Conservation (phyloP, 2,329 filamentous ascomycete species). For the Huntiella omanensis region DNA sequence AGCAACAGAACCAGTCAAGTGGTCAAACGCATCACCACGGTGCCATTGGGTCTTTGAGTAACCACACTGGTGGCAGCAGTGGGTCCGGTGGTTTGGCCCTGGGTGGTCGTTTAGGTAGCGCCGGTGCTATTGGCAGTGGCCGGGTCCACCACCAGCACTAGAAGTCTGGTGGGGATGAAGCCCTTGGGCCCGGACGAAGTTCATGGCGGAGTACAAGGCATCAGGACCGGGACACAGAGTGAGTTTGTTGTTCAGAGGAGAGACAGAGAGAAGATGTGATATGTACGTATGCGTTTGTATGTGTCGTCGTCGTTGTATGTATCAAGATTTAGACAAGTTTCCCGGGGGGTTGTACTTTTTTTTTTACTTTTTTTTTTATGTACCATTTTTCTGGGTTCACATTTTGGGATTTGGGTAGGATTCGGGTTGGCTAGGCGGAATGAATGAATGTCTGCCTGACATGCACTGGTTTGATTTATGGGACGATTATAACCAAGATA, state of each 20-base stretch:
- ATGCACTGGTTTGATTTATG: not conserved
- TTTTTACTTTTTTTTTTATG: not conserved
- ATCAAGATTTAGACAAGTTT: not conserved
- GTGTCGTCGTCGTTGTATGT: not conserved
- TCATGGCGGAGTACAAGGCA: too few species aligned
- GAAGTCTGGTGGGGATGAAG: not conserved
- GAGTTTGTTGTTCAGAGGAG: too few species aligned
- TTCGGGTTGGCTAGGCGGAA: not conserved
- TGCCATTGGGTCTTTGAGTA: constrained; percentile 13
- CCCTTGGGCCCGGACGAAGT: too few species aligned
- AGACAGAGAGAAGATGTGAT: too few species aligned
- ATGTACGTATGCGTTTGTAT: too few species aligned
- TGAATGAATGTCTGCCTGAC: not conserved
- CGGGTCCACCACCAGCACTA: constrained; percentile 6
- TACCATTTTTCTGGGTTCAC: not conserved
- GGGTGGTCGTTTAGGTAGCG: too few species aligned
- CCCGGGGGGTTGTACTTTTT: not conserved
- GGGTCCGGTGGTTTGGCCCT: too few species aligned
- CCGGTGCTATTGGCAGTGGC: constrained; percentile 3
- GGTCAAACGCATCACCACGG: constrained; percentile 17
- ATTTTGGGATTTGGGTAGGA: not conserved
- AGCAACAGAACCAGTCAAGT: constrained; percentile 31
- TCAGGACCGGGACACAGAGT: too few species aligned
- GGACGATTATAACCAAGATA: not conserved
- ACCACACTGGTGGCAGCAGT: not conserved